These are phyloP conservation scores for Tuber melanosporum DNA, from an alignment of 495 filamentous ascomycete species.

Conservation along the genomic window DNA sequence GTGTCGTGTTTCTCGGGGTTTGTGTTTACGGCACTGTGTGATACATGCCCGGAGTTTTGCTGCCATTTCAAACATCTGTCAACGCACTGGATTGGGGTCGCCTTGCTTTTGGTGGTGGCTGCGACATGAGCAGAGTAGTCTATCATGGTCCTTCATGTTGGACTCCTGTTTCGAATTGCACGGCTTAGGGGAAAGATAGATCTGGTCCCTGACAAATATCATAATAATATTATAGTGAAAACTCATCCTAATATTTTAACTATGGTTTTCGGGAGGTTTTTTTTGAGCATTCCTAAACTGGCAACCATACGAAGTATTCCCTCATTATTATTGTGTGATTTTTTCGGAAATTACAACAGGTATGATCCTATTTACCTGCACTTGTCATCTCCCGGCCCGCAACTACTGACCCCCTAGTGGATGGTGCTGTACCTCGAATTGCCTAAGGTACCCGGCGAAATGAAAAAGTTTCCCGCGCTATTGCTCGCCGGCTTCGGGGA, in stretches of 20 bases:
- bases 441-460: not conserved
- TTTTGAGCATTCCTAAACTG: no score
- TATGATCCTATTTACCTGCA: not conserved
- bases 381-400: not conserved
- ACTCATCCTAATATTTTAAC: not conserved
- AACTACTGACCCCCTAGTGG: not conserved
- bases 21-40: not conserved
- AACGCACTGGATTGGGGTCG: no score
- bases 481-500: not conserved
- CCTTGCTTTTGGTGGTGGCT: no score
- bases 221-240: no score
- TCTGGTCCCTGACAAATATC: not conserved
- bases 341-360: not conserved
- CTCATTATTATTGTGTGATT: no score
- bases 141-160: not conserved
- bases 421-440: not conserved
- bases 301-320: not conserved
- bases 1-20: not conserved
- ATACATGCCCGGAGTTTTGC: not conserved
- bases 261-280: not conserved
- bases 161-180: not conserved
- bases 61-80: not conserved
- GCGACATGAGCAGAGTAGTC: not conserved
- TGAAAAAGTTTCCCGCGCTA: not conserved
- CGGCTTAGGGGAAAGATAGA: not conserved